Base-by-base conservation (phyloP, 2,329 filamentous ascomycete genomes). In the Thelonectria blattea region DNA sequence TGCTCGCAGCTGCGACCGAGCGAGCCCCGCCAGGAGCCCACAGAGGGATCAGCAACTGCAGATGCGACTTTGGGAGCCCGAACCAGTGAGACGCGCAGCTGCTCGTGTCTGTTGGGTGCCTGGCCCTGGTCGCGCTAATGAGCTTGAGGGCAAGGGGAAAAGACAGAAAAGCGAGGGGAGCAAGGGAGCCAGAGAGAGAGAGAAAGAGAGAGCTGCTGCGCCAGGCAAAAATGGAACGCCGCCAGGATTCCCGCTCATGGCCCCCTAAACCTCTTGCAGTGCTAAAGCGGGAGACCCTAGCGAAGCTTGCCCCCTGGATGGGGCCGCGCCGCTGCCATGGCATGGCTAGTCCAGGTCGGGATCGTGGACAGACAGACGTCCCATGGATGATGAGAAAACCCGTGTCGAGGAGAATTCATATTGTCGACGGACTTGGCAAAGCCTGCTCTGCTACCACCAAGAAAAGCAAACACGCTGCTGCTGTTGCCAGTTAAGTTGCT, bases 1-100 rank as follows among this genome's bases (percentile, higher is more conserved):
- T 20, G 52, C 45, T 32, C 52, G 24, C 52, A 54, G 52, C 52
- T 24, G 42, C 42, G 46, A 45, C 42, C 42, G 30, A 34, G 42
- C 42, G 30, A 34, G 42, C 52, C 17, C 32, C 42, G 30, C 42
- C 27, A 15, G 18, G 18, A 24, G 32, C 17, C 48, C 34, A 51
- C 42, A 12, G 11, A 22, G 18, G 18, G 42, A 45, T 45, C 42
- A 45, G 42, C 50, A 27, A 9, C 50, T 45, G 24, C 20, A 34
- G 20, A 45, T 45, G 42, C 18, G 12, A 45, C 42, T 17, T 14
- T 45, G 42, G 42, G n/a, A 43, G 15, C 39, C 17, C 17, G 39
- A 42, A 42, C 39, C n/a, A 42, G 17, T 20, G n/a, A 42, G 39
- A 17, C n/a, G 15, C 39, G 34, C 34, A 37, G 34, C 34, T 37